These are phyloP conservation scores for Cymodocea nodosa DNA, from an alignment of 116 monocot species.

Conservation along the genomic window DNA sequence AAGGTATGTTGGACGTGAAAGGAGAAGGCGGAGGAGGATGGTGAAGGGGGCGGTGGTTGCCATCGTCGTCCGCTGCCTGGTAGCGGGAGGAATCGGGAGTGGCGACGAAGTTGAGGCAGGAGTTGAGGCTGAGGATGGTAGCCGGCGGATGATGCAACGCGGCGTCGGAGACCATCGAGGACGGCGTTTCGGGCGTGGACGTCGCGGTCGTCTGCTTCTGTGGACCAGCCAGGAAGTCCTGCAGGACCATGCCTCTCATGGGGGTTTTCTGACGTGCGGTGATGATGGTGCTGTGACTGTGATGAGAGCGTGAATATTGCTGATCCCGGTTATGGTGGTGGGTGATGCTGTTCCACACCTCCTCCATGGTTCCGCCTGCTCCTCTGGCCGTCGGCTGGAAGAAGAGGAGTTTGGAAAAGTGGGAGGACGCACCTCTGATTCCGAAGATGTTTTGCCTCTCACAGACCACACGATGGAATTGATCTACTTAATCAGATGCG, in stretches of 20 bases:
- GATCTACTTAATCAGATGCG: no score
- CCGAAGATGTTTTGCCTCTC: neutral
- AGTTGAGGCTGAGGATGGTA: slow-evolving; percentile 39
- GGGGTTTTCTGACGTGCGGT: slow-evolving; percentile 3
- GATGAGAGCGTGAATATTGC: no score
- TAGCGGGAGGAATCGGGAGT: no score
- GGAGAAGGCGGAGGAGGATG: neutral
- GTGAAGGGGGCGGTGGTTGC: neutral
- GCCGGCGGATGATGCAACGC: slow-evolving; percentile 4
- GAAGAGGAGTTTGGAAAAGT: slow-evolving; percentile 14
- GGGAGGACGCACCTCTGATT: neutral
- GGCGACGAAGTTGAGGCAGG: slow-evolving; percentile 4
- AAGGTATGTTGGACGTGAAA: slow-evolving; percentile 2
- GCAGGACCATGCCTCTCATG: slow-evolving; percentile 17
- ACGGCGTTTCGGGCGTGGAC: neutral
- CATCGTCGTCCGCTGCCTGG: neutral
- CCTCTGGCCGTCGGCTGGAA: neutral
- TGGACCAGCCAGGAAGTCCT: slow-evolving; percentile 30
- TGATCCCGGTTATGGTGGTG: slow-evolving; percentile 8
- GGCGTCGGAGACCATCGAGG: neutral
- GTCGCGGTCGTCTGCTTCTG: neutral
- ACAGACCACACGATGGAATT: neutral
- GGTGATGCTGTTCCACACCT: slow-evolving; percentile 43
- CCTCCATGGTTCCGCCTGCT: slow-evolving; percentile 26
- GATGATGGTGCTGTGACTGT: neutral